Base-by-base conservation (phyloP, 352 stramenopile genomes). In the Phytophthora brassicae region DNA sequence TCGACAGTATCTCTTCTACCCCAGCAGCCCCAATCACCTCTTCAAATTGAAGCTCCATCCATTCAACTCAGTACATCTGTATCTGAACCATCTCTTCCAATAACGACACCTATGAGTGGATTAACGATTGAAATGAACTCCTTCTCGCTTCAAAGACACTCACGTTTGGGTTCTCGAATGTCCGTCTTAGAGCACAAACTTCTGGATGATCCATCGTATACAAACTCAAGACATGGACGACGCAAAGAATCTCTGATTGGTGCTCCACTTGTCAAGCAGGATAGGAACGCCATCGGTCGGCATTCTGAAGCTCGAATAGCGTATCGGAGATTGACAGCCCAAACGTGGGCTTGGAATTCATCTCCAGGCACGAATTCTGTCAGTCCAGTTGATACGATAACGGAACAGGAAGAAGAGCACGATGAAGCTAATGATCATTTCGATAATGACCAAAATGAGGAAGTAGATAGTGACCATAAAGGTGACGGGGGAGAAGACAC, bases 301-400 rank as follows among this genome's bases (percentile, higher is more conserved):
- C 71, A 81, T 47, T 87, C 79, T 0, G 78, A 81, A 51, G 69
- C 75, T 11, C 75, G 79, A 4, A 74, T 87, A 45, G 73, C 78
- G 13, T 70, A 79, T 55, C 72, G 79, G 13, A 66, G 70, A 8
- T 51, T 71, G 31, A 79, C 79, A 4, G 70, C 79, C 3, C 75
- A 85, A 47, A 89, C 79, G 19, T 89, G 79, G 79, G 66, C 65
- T 9, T 89, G 79, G 79, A 45, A 74, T 41, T 33, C 54, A 39
- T 23, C 66, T 19, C 20, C 57, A 43, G 47, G 38, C 3, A 8
- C 59, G 8, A 52, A 48, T 36, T 38, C 49, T 39, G 36, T 55
- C 33, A 63, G 33, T n/a, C 48, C 47, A 2, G 53, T 68, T 19
- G 59, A 71, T 17, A 63, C 48, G 1, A 68, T 68, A 17, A 46